Conservation (phyloP, 768 basidiomycete genomes). For the Saitozyma sp. region DNA sequence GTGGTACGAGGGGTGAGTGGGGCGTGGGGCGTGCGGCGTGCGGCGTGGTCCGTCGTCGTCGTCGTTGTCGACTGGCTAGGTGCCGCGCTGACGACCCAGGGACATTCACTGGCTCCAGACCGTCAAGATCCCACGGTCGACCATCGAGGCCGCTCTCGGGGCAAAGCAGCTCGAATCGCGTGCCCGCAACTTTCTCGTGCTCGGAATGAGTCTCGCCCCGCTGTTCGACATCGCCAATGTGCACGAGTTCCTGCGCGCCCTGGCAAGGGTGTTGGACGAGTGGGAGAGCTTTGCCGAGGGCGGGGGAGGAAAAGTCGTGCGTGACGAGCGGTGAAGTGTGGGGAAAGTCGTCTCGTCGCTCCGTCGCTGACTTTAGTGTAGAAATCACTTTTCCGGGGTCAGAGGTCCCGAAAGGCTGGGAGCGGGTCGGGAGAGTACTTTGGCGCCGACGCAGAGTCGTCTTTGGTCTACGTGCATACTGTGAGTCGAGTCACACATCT, state of each 20-base stretch:
- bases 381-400: conserved; percentile 45
- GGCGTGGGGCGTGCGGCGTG: too few species aligned
- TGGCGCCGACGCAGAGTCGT: conserved; percentile 23
- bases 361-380: conserved; percentile 4
- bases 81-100: conserved; percentile 14
- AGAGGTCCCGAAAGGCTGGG: conserved; percentile 30
- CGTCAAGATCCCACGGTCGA: conserved; percentile 34
- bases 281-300: conserved; percentile 46
- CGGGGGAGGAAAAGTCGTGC: conserved; percentile 44
- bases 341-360: not conserved
- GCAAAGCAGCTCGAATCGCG: conserved; percentile 29
- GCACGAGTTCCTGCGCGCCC: conserved; percentile 26
- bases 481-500: conserved; percentile 17
- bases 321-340: conserved; percentile 6
- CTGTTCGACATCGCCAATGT: conserved; percentile 37
- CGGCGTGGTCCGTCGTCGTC: not conserved
- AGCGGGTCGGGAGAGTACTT: conserved; percentile 9
- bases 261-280: conserved; percentile 43
- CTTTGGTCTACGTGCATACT: conserved; percentile 33
- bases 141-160: conserved; percentile 35
- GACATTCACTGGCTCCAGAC: conserved; percentile 50
- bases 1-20: conserved; percentile 48
- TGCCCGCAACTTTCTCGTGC: conserved; percentile 38
- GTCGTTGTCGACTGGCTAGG: not conserved
- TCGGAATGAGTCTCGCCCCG: conserved; percentile 40